Evolutionary conservation across 1,139 yeast genomes (phyloP), one percentile per base, ranked within the genome.

Genomic region (Lodderomyces margitis): DNA sequence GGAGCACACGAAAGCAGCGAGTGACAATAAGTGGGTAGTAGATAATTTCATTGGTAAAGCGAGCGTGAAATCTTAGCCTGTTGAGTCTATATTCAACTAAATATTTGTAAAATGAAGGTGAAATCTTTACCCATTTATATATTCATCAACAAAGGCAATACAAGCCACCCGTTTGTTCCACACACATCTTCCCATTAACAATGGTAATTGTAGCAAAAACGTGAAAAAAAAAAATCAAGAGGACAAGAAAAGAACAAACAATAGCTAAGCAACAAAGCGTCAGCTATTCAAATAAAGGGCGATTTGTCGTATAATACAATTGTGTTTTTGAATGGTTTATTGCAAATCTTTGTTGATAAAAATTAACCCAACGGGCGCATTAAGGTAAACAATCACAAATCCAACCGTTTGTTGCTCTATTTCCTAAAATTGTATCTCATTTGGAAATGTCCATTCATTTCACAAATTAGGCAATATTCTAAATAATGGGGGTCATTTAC

Each of bases 1-100:
- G 9, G 47, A 37, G 15, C 33, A 35, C 20, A 42, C 25, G 14
- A 38, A 38, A 11, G 25, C 30, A 42, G 44, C 44, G 41, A 45
- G 36, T 21, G 45, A 20, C 34, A 32, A 21, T 36, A 45, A 41
- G 37, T 30, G 40, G 39, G 41, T 19, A 16, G 42, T 32, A 9
- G 39, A 31, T 15, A 42, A 36, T 36, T 42, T 42, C 47, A 45
- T 45, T 23, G 23, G 17, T 11, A 9, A 16, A 34, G 17, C 10
- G 20, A 16, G 32, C n/a, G n/a, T n/a, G 19, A 21, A 4, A 15
- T 3, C 37, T 20, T 7, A 28, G 10, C 14, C 11, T 31, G 21
- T 31, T 28, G 32, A 6, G 20, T 16, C n/a, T n/a, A n/a, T n/a
- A n/a, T n/a, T n/a, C n/a, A n/a, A n/a, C n/a, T n/a, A n/a, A n/a